A percentile compares a stretch with the other conserved stretches of the same genome.
Conservation (phyloP, 2,329 filamentous ascomycete genomes). For the Penicillium brevicompactum region DNA sequence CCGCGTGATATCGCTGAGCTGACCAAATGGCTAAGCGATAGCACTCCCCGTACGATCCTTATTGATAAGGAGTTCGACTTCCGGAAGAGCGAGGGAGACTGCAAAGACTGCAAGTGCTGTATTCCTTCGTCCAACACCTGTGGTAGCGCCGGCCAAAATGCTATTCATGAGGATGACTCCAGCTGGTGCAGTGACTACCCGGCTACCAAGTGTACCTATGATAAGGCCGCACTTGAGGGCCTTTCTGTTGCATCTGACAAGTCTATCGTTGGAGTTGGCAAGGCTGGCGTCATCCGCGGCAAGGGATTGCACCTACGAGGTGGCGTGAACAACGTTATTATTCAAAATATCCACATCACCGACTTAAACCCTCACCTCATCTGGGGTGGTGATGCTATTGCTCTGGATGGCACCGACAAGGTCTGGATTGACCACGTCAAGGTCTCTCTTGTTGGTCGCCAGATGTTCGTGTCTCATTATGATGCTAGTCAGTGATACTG, state of each 20-base stretch:
- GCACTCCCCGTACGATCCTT: slow-evolving; percentile 59
- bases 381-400: slow-evolving; percentile 62
- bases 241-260: slow-evolving; percentile 60
- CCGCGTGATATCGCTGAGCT: slow-evolving; percentile 58
- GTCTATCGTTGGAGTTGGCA: slow-evolving; percentile 56
- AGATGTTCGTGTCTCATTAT: slow-evolving; percentile 31
- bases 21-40: slow-evolving; percentile 58
- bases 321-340: slow-evolving; percentile 57
- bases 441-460: slow-evolving; percentile 37
- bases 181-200: slow-evolving; percentile 59
- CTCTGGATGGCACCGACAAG: slow-evolving; percentile 45
- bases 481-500: slow-evolving; percentile 19
- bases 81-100: slow-evolving; percentile 22
- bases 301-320: slow-evolving; percentile 54
- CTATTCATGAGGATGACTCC: slow-evolving; percentile 51
- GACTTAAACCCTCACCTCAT: slow-evolving; percentile 57
- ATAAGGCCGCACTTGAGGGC: slow-evolving; percentile 54
- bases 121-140: slow-evolving; percentile 38
- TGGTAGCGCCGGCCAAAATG: slow-evolving; percentile 52
- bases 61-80: slow-evolving; percentile 52
- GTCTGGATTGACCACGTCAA: slow-evolving; percentile 55
- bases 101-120: slow-evolving; percentile 32
- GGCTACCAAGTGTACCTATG: slow-evolving; percentile 46
- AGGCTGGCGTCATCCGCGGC: slow-evolving; percentile 56
- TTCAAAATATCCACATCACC: slow-evolving; percentile 60